Base-by-base conservation (phyloP, 495 filamentous ascomycete genomes). In the Aspergillus funiculosus region DNA sequence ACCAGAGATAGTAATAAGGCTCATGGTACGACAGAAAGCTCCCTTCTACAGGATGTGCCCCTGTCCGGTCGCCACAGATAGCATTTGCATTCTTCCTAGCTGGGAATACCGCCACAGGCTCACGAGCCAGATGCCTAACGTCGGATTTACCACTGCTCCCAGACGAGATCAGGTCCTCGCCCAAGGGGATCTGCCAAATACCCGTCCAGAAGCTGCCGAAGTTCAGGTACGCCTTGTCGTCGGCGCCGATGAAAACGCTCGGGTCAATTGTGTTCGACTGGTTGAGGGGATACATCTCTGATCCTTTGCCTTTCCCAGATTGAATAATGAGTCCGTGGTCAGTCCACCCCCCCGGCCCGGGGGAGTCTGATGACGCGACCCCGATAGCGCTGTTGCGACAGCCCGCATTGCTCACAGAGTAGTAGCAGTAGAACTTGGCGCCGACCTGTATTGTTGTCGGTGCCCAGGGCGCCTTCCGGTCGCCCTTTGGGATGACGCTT, bases 201-300 rank as follows among this genome's bases (percentile, higher is more conserved):
- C 82, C 81, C 7, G 68, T 66, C 85, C 85, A 91, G 63, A 85
- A 91, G 28, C 73, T 78, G 10, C 85, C 85, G 39, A 82, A 91
- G 15, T 67, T 78, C 39, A 89, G 61, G 48, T 76, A 78, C 28
- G 74, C 75, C 0, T 62, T 53, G 6, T 69, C 71, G 15, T 68
- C 64, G 1, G 54, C 49, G 2, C 60, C 57, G n/a, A 71, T 21
- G 37, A 87, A 53, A 0, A 85, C 61, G 49, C 79, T 82, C 0
- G 73, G 63, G 51, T 91, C 86, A 52, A 91, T 89, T n/a, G 83
- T 79, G 49, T 89, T 88, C 54, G 82, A 84, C 1, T 61, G 59
- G 0, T 73, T 49, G 27, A 69, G 64, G 0, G 81, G 82, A 1
- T 56, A 36, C 17, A 82, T 54, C 0, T 78, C 79, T 0, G 61